Conservation (phyloP, 192 early-diverging fungal species). For the Coemansia sp. region DNA sequence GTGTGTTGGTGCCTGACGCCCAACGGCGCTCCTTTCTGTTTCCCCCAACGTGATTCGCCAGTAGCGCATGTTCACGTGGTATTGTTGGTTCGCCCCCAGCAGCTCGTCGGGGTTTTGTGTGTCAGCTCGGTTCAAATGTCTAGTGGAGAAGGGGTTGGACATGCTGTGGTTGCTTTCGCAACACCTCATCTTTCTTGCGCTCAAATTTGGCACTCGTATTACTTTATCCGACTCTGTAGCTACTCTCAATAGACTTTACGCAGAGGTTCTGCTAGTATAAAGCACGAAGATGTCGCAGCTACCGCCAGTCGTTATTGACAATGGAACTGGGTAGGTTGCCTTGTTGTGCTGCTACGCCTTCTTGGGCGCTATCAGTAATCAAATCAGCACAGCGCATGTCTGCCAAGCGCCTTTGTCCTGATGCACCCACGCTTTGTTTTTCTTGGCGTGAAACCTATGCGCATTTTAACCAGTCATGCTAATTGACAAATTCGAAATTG, state of each 20-base stretch:
- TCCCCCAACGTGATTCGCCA: not conserved
- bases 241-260: not conserved
- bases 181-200: constrained; percentile 2
- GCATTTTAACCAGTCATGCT: not conserved
- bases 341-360: not conserved
- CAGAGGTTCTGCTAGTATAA: not conserved
- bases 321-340: constrained; percentile 86
- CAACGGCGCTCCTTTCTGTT: not conserved
- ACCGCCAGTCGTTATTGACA: constrained; percentile 93
- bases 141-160: not conserved
- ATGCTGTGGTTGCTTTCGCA: not conserved
- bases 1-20: not conserved
- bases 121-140: not conserved
- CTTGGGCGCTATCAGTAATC: not conserved
- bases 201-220: not conserved
- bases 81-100: not conserved
- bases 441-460: not conserved
- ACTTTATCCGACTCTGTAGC: not conserved
- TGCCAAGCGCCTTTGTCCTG: not conserved
- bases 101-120: not conserved
- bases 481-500: constrained; percentile 1
- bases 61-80: constrained; percentile 4
- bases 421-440: not conserved
- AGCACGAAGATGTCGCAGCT: constrained; percentile 38
- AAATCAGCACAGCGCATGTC: not conserved